phyloP scores from a whole-genome alignment of 352 stramenopile species.

The Phytophthora colocasiae region DNA sequence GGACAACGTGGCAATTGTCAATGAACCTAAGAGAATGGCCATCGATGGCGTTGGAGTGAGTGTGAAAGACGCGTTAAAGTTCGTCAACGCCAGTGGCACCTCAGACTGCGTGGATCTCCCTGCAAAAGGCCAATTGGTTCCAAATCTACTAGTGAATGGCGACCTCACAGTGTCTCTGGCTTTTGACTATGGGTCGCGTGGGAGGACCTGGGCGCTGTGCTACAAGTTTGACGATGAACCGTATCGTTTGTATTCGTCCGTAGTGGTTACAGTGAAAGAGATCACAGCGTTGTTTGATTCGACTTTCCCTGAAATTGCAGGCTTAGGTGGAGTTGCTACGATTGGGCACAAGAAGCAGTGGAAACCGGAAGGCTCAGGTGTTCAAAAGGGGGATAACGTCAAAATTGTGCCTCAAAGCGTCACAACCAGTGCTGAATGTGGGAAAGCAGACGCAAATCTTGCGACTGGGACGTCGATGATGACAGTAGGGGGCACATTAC shows the following conservation, averaged over 20 bases:
- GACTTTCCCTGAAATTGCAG: slow-evolving; percentile 33
- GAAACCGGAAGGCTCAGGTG: slow-evolving; percentile 55
- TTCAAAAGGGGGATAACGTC: slow-evolving; percentile 46
- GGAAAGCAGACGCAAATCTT: slow-evolving; percentile 42
- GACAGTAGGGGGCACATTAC: slow-evolving; percentile 33
- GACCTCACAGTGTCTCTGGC: slow-evolving; percentile 59
- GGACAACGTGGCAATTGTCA: slow-evolving; percentile 56
- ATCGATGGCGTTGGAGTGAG: slow-evolving; percentile 66
- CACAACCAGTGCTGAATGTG: slow-evolving; percentile 54
- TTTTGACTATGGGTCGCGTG: slow-evolving; percentile 62
- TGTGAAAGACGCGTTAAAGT: slow-evolving; percentile 60
- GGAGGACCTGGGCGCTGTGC: slow-evolving; percentile 57
- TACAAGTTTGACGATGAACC: slow-evolving; percentile 73
- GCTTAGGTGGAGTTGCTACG: slow-evolving; percentile 47
- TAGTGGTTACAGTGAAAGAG: slow-evolving; percentile 61
- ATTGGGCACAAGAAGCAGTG: slow-evolving; percentile 60
- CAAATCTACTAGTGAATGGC: slow-evolving; percentile 44
- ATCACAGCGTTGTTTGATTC: slow-evolving; percentile 55
- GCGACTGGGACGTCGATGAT: slow-evolving; percentile 46
- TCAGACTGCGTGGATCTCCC: slow-evolving; percentile 49
- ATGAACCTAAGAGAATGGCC: slow-evolving; percentile 63
- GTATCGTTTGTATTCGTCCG: slow-evolving; percentile 49
- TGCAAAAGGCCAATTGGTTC: slow-evolving; percentile 43
- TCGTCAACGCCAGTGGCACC: slow-evolving; percentile 40
- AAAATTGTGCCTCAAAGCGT: slow-evolving; percentile 71